Conservation (phyloP, 2,329 filamentous ascomycete species). For the Sodiomyces alkalinus region DNA sequence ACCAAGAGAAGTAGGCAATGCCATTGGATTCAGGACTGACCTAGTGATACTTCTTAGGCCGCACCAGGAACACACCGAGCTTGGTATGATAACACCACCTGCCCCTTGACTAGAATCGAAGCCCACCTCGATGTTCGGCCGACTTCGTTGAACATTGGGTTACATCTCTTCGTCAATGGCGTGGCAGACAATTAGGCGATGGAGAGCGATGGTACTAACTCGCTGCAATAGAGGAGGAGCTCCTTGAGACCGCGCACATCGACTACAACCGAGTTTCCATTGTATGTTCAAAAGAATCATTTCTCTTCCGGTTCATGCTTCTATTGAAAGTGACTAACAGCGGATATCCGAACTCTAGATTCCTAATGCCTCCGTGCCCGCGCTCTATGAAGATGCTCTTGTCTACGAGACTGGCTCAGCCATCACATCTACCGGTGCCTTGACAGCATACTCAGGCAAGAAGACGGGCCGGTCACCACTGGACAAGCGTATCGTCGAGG, state of each 20-base stretch:
- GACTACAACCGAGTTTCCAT: constrained; percentile 98
- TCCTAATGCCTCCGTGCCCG: constrained; percentile 87
- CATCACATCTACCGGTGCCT: constrained; percentile 86
- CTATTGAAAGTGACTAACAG: constrained; percentile 9
- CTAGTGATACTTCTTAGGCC: constrained; percentile 53
- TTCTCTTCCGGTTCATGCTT: constrained; percentile 4
- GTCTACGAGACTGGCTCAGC: constrained; percentile 94
- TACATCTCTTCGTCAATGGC: too few species aligned
- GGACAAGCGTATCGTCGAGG: constrained; percentile 95
- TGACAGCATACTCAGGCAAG: constrained; percentile 93
- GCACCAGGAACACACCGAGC: constrained; percentile 78
- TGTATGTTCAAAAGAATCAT: constrained; percentile 41
- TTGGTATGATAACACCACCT: constrained; percentile 43
- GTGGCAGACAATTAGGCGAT: too few species aligned
- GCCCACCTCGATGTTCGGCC: too few species aligned
- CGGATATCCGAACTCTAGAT: too few species aligned
- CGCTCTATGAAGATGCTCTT: constrained; percentile 96
- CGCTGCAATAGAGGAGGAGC: constrained; percentile 55
- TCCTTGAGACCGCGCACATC: constrained; percentile 95
- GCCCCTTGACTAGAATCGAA: constrained; percentile 1
- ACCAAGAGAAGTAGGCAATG: background rate
- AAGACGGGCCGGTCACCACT: constrained; percentile 95
- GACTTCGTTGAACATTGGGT: too few species aligned
- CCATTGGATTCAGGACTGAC: too few species aligned
- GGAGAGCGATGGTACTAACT: too few species aligned